phyloP scores from a whole-genome alignment of 306 rosid species.

The Prunus salicina region DNA sequence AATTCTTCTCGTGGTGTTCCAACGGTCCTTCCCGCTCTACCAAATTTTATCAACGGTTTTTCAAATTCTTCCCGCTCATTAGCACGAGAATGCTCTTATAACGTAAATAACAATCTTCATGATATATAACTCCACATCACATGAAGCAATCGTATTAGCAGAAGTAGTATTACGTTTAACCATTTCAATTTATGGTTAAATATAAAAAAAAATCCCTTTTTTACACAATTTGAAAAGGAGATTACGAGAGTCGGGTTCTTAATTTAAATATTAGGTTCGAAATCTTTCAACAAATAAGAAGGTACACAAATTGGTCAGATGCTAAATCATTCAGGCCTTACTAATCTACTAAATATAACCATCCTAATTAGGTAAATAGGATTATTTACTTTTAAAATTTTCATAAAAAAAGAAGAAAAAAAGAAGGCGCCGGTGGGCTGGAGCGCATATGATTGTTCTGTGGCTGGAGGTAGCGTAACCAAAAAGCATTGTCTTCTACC shows the following conservation, averaged over 20 bases:
- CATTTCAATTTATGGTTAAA: not conserved
- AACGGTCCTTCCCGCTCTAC: not conserved
- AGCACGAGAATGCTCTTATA: not conserved
- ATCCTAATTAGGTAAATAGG: not conserved
- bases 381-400: not conserved
- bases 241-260: not conserved
- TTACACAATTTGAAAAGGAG: not conserved
- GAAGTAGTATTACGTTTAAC: not conserved
- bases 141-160: not conserved
- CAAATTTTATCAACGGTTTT: too few species aligned
- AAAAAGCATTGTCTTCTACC: not conserved
- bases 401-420: not conserved
- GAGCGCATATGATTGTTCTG: conserved; percentile 28
- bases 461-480: not conserved
- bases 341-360: not conserved
- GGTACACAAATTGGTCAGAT: not conserved
- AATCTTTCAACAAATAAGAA: not conserved
- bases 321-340: not conserved
- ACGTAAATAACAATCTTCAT: not conserved
- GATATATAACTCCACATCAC: not conserved
- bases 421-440: conserved; percentile 35
- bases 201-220: not conserved
- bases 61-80: not conserved
- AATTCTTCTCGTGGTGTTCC: not conserved
- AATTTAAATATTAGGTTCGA: not conserved